phyloP scores from a whole-genome alignment of 176 grass and related monocot species.

The Aegilops speltoides region DNA sequence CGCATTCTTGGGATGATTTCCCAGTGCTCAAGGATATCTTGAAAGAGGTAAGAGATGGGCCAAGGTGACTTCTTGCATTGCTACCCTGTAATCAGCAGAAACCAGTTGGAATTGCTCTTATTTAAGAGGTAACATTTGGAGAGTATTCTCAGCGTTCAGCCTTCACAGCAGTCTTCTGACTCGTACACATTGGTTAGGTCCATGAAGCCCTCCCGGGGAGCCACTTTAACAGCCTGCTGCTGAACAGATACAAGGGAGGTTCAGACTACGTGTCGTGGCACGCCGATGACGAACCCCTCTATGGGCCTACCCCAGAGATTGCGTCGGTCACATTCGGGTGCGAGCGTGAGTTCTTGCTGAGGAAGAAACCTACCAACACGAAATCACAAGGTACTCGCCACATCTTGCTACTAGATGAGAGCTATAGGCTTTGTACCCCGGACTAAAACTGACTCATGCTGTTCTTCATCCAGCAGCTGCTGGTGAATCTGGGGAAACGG shows the following conservation, averaged over 20 bases:
- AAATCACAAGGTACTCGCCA: slow-evolving; percentile 45
- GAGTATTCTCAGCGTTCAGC: neutral
- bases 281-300: slow-evolving; percentile 78
- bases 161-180: neutral
- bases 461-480: slow-evolving; percentile 18
- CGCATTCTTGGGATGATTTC: slow-evolving; percentile 88
- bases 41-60: slow-evolving; percentile 38
- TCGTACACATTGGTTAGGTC: slow-evolving; percentile 43
- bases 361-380: slow-evolving; percentile 46
- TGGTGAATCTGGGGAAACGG: slow-evolving; percentile 18
- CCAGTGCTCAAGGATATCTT: slow-evolving; percentile 78
- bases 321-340: slow-evolving; percentile 79
- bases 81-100: neutral
- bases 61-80: neutral
- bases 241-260: slow-evolving; percentile 82
- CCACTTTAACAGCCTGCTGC: slow-evolving; percentile 84
- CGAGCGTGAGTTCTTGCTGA: slow-evolving; percentile 67
- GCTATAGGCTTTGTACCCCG: neutral
- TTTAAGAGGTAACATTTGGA: neutral
- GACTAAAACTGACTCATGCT: neutral
- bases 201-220: slow-evolving; percentile 69
- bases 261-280: slow-evolving; percentile 93
- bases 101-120: neutral
- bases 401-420: neutral
- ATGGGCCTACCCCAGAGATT: slow-evolving; percentile 76